phyloP scores from a whole-genome alignment of 331 rosid species.

The Spiraea crenata region DNA sequence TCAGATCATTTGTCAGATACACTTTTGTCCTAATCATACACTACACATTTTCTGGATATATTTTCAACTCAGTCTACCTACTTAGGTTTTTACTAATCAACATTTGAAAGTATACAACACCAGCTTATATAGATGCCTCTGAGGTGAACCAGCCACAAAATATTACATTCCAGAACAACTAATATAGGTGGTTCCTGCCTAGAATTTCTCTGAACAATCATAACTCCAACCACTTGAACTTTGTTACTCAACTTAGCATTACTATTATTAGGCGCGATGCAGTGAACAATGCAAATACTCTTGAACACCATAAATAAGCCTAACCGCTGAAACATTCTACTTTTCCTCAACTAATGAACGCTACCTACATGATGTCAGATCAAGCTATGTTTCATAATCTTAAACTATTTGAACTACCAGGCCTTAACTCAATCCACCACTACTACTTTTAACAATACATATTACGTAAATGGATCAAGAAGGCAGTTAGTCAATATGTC shows the following conservation, averaged over 20 bases:
- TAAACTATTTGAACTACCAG: not conserved
- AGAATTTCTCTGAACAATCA: not conserved
- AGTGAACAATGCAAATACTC: not conserved
- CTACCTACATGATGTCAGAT: not conserved
- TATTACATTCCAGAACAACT: not conserved
- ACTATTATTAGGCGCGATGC: not conserved
- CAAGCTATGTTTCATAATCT: constrained; percentile 3
- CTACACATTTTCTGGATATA: not conserved
- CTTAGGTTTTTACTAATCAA: not conserved
- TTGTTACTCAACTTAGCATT: not conserved
- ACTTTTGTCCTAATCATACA: not conserved
- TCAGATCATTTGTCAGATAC: not conserved
- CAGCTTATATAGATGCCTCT: not conserved
- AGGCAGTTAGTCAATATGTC: not conserved
- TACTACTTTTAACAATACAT: not conserved
- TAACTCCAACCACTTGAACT: not conserved
- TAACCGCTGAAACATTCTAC: not conserved
- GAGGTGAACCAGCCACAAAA: not conserved
- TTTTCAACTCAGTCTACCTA: not conserved
- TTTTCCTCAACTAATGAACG: not conserved
- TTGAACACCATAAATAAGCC: not conserved
- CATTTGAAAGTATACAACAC: not conserved
- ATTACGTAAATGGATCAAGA: constrained; percentile 2
- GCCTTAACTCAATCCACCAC: constrained; percentile 10
- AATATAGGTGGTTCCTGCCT: not conserved